phyloP scores from a whole-genome alignment of 768 basidiomycete species.

The Kwoniella botswanensis region DNA sequence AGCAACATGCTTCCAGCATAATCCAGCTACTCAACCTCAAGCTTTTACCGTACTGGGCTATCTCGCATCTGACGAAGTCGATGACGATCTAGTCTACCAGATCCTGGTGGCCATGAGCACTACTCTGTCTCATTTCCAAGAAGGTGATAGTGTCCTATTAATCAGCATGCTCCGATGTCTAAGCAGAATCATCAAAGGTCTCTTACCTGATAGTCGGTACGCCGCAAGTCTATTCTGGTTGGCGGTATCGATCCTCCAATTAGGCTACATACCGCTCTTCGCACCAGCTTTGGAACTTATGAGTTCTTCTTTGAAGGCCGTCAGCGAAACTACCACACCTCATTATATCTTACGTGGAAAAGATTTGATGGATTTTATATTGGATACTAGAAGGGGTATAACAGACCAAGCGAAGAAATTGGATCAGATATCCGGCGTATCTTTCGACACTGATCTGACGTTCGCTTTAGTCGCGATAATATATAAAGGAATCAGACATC shows the following conservation, averaged over 20 bases:
- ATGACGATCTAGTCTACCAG: constrained; percentile 91
- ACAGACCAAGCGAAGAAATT: constrained; percentile 73
- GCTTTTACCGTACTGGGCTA: constrained; percentile 82
- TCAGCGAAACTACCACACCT: constrained; percentile 59
- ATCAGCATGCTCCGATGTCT: constrained; percentile 89
- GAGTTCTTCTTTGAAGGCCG: constrained; percentile 69
- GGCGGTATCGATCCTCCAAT: constrained; percentile 79
- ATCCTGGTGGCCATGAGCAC: constrained; percentile 84
- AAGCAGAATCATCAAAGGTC: constrained; percentile 73
- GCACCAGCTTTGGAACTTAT: constrained; percentile 71
- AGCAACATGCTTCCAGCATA: constrained; percentile 86
- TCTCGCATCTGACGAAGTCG: constrained; percentile 82
- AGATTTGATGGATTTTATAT: constrained; percentile 53
- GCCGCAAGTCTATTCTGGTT: constrained; percentile 79
- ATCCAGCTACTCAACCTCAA: constrained; percentile 82
- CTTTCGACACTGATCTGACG: constrained; percentile 78
- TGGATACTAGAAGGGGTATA: constrained; percentile 70
- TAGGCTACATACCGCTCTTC: constrained; percentile 71
- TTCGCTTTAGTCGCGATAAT: constrained; percentile 81
- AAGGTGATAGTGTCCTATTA: constrained; percentile 73
- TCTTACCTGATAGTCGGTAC: constrained; percentile 73
- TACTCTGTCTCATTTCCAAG: constrained; percentile 68
- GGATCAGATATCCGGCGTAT: constrained; percentile 73
- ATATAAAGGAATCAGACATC: constrained; percentile 82
- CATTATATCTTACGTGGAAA: constrained; percentile 61